Percentiles rank a stretch among this genome's conserved stretches.
Evolutionary conservation across 1,139 yeast species (phyloP).

Genomic region (Saccharomyces hybrid): DNA sequence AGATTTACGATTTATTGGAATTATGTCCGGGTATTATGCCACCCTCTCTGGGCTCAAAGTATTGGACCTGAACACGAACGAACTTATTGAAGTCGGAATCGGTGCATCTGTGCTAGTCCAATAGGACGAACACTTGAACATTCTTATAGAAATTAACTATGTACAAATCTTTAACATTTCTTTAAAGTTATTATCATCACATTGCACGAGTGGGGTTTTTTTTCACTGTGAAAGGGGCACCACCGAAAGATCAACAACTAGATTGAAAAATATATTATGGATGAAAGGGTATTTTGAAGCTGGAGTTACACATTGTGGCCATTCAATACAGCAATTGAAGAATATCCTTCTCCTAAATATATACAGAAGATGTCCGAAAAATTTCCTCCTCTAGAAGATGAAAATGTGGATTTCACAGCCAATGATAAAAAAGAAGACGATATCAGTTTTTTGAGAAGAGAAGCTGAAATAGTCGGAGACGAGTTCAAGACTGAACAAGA

Average conservation of each 20-base stretch:
- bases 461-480: conserved; percentile 75
- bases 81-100: conserved; percentile 26
- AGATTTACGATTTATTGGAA: conserved; percentile 26
- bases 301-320: not conserved
- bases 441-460: conserved; percentile 74
- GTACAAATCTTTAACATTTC: not conserved
- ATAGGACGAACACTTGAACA: conserved; percentile 5
- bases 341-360: not conserved
- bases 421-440: conserved; percentile 30
- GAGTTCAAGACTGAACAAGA: conserved; percentile 66
- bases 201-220: conserved; percentile 1
- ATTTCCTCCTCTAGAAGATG: conserved; percentile 72
- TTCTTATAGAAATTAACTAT: not conserved
- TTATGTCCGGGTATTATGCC: conserved; percentile 28
- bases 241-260: conserved; percentile 1
- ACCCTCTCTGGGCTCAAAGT: conserved; percentile 28
- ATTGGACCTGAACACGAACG: conserved; percentile 27
- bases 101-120: conserved; percentile 24
- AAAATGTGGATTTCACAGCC: conserved; percentile 32
- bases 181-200: conserved; percentile 4
- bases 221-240: conserved; percentile 2
- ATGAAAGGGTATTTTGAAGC: not conserved
- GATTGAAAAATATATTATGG: not conserved
- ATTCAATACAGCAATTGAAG: not conserved
- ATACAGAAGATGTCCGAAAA: conserved; percentile 60